Evolutionary conservation across 73 alveolate species (phyloP), one percentile per base, ranked within the genome.

Genomic region (Paramecium pentaurelia): DNA sequence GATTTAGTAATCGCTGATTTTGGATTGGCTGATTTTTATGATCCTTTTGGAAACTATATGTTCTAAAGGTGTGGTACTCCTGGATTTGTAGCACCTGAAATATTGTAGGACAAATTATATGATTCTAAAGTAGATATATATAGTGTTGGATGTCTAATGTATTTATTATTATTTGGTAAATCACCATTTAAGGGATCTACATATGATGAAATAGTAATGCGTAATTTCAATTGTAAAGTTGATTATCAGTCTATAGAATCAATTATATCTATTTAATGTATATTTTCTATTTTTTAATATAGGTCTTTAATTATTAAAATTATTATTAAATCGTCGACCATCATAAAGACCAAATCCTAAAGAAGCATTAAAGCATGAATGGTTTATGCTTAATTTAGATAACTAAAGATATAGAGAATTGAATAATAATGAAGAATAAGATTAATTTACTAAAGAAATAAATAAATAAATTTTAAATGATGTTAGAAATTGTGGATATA

Each of bases 81-180:
- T 11, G 94, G 96, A 77, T 95, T 93, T 68, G 96, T 93, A 22
- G 95, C 96, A 34, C 98, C 98, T 11, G 98, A 95, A 58, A 89
- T 95, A 86, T 51, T 95, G 42, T 11, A 92, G 37, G 92, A 92
- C 10, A 77, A 44, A 12, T 77, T 89, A n/a, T 93, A 94, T 22
- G 93, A 86, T 75, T 77, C 54, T 22, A 94, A 95, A 77, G 93
- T 92, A 14, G 98, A 95, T 84, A 86, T 95, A 0, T 95, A 84
- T 84, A 91, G 95, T 36, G 94, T 93, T 38, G 98, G 98, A 16
- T 86, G 95, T 71, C 59, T 95, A 8, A 73, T 95, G 93, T 95
- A 90, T 71, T 86, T 94, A 75, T 38, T 95, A 58, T 83, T 94
- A 27, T 49, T 95, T 27, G 94, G 97, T 2, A 94, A 91, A 34